Conservation (phyloP, 306 rosid species). For the Vicia villosa region DNA sequence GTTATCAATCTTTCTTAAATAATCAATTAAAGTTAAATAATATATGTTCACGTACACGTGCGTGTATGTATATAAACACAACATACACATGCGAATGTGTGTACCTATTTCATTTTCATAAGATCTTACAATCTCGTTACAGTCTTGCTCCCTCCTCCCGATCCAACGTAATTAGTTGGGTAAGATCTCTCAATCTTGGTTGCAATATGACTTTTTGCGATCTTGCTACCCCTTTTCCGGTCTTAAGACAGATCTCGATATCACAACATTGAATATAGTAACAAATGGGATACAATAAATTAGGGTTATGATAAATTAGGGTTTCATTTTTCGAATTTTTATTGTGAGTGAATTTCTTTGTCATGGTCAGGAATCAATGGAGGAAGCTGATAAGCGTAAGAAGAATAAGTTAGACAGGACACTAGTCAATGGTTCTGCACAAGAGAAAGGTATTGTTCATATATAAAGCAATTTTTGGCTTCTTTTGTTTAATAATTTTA, state of each 20-base stretch:
- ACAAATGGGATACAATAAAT: conserved; percentile 12
- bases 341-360: conserved; percentile 22
- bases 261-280: background rate
- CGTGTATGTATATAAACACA: background rate
- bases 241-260: background rate
- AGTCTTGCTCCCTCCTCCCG: background rate
- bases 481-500: conserved; percentile 26
- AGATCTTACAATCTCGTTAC: background rate
- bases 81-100: background rate
- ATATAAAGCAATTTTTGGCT: conserved; percentile 29
- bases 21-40: too few relatives aligned
- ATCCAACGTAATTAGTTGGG: background rate
- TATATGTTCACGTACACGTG: too few relatives aligned
- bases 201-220: background rate
- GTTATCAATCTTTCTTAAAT: too few relatives aligned
- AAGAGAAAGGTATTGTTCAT: conserved; percentile 46
- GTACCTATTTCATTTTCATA: too few relatives aligned
- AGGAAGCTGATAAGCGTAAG: conserved; percentile 46
- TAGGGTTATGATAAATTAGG: conserved; percentile 17
- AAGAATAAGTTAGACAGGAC: conserved; percentile 49
- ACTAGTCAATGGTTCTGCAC: conserved; percentile 43
- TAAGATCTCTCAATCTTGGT: background rate
- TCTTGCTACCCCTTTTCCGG: background rate
- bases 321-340: conserved; percentile 18
- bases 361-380: conserved; percentile 54